Base-by-base conservation (phyloP, 2,329 filamentous ascomycete genomes). In the Endocalyx cinctus region DNA sequence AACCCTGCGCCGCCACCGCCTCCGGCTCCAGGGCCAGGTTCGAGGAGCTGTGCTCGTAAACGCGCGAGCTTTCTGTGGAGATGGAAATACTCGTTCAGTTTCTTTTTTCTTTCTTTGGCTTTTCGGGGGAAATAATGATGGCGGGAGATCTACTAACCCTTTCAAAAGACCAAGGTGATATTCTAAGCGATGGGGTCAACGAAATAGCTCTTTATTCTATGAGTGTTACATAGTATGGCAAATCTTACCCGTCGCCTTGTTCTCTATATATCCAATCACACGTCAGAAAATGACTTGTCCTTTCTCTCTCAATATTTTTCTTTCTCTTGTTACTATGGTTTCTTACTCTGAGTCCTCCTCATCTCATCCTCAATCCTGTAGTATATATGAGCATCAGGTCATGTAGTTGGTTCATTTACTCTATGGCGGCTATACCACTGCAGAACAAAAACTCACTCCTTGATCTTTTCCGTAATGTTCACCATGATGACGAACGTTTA, bases 391-490 rank as follows among this genome's bases (percentile, higher is more conserved):
- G 32, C 27, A 51, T 55, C 41, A 57, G 45, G 30, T 14, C 44
- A 27, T 30, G 32, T 14, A 16, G 12, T 25, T 7, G 7, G 13
- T 10, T 6, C 11, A 18, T 17, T 23, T 17, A n/a, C 11, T 22
- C 30, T 15, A 15, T n/a, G n/a, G n/a, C n/a, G n/a, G n/a, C n/a
- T n/a, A n/a, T n/a, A n/a, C n/a, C n/a, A n/a, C n/a, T n/a, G n/a
- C n/a, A n/a, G n/a, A n/a, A 23, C 20, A 8, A 23, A 23, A 23
- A 23, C 20, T 23, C 66, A 95, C 90, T 97, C 92, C 75, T 98
- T 98, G 71, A 98, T 98, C 77, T 95, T 97, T 35, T 98, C 94
- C 47, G 92, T 97, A 49, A 98, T 98, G 71, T 97, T 97, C 64
- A 97, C 92, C 92, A 98, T 98, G 55, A 67, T 75, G 63, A 35